These are phyloP conservation scores for Diaporthe citriasiana DNA, from an alignment of 2,329 filamentous ascomycete species.

Conservation along the genomic window DNA sequence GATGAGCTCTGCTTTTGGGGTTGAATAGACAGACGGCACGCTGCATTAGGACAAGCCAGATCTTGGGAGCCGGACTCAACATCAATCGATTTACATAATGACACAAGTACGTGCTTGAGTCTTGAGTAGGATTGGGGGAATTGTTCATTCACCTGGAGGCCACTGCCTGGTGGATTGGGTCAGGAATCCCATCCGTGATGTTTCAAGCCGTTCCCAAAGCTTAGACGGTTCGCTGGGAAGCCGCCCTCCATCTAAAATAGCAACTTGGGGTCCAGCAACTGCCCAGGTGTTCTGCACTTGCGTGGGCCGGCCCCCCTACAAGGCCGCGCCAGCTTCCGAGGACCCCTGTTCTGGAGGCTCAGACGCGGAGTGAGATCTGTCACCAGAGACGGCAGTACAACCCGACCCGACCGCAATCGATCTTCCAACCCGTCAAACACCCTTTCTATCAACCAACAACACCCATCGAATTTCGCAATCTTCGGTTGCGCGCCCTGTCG, in stretches of 20 bases:
- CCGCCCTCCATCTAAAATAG: slow-evolving; percentile 30
- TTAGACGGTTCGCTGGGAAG: neutral
- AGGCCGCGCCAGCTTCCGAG: slow-evolving; percentile 15
- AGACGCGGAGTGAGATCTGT: slow-evolving; percentile 37
- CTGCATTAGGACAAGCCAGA: slow-evolving; percentile 6
- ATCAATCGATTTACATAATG: neutral
- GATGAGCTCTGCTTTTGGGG: slow-evolving; percentile 13
- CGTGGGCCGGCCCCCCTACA: neutral
- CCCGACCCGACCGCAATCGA: slow-evolving; percentile 15
- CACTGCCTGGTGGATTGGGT: neutral
- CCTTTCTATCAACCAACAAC: slow-evolving; percentile 10
- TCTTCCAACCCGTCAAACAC: neutral
- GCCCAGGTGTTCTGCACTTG: neutral
- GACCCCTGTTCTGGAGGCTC: slow-evolving; percentile 14
- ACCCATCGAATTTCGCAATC: neutral
- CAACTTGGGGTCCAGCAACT: slow-evolving; percentile 25
- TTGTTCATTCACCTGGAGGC: neutral
- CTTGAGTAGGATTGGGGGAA: neutral
- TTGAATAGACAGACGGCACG: slow-evolving; percentile 12
- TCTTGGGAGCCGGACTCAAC: neutral
- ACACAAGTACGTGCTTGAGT: neutral
- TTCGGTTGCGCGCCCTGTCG: neutral
- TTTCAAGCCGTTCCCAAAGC: slow-evolving; percentile 18
- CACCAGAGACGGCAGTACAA: slow-evolving; percentile 25
- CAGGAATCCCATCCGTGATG: slow-evolving; percentile 14